Evolutionary conservation across 768 basidiomycete genomes (phyloP).

Genomic region (Pleurotus sapidus): DNA sequence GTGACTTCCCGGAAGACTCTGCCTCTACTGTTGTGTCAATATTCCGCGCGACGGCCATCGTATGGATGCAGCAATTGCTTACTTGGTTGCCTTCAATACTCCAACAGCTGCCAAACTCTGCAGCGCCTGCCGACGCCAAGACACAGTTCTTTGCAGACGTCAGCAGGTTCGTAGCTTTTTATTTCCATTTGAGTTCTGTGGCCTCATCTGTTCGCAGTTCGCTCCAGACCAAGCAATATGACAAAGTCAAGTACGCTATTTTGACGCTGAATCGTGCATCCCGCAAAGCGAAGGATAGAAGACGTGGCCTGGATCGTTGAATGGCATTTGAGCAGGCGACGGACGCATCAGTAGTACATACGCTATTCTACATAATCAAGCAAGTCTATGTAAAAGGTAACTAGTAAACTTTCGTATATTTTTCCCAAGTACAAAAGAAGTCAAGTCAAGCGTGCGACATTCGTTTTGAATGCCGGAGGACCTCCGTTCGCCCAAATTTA

Average conservation of each 20-base stretch:
- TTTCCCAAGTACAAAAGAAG: too few relatives aligned
- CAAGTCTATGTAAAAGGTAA: too few relatives aligned
- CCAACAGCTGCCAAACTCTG: slow-evolving; percentile 61
- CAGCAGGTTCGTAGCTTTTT: slow-evolving; percentile 52
- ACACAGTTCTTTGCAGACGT: slow-evolving; percentile 72
- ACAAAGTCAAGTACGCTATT: slow-evolving; percentile 82
- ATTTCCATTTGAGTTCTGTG: too few relatives aligned
- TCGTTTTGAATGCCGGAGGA: not conserved
- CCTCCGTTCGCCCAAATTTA: not conserved
- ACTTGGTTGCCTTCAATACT: slow-evolving; percentile 73
- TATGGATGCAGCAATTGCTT: slow-evolving; percentile 70
- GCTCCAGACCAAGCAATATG: slow-evolving; percentile 60
- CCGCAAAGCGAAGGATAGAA: slow-evolving; percentile 69
- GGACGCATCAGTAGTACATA: not conserved
- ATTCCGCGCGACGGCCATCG: slow-evolving; percentile 60
- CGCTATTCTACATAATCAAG: slow-evolving; percentile 2
- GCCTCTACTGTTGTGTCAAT: slow-evolving; percentile 72
- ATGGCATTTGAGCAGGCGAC: slow-evolving; percentile 5
- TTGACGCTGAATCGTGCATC: slow-evolving; percentile 68
- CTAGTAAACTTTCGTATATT: too few relatives aligned
- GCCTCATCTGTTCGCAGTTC: slow-evolving; percentile 41
- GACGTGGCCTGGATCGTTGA: slow-evolving; percentile 38
- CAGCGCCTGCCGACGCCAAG: slow-evolving; percentile 64
- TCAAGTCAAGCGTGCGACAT: not conserved
- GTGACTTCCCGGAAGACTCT: slow-evolving; percentile 87